A percentile compares a stretch with the other conserved stretches of the same genome.
These are phyloP conservation scores for Lipomyces yamadae DNA, from an alignment of 805 yeast genomes.

Conservation along the genomic window DNA sequence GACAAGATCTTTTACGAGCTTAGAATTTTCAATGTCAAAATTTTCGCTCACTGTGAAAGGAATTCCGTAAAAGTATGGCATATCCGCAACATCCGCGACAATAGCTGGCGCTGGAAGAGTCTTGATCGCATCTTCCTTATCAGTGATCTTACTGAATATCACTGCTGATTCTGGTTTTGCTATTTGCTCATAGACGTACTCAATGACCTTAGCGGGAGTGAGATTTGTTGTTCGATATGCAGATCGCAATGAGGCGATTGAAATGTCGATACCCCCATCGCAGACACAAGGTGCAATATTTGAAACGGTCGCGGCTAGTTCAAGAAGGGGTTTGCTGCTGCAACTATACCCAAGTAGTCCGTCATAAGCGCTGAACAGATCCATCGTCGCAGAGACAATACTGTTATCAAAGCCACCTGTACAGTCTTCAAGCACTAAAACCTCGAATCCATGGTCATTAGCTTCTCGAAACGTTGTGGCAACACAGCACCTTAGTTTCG, in stretches of 20 bases:
- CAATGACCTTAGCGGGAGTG: slow-evolving; percentile 21
- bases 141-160: slow-evolving; percentile 22
- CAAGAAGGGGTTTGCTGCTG: slow-evolving; percentile 33
- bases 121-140: slow-evolving; percentile 24
- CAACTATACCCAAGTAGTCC: slow-evolving; percentile 41
- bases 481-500: slow-evolving; percentile 42
- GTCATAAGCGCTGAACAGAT: slow-evolving; percentile 39
- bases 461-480: slow-evolving; percentile 47
- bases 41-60: slow-evolving; percentile 33
- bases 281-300: slow-evolving; percentile 6
- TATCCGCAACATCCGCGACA: slow-evolving; percentile 23
- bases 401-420: slow-evolving; percentile 40
- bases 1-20: slow-evolving; percentile 24
- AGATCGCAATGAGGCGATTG: slow-evolving; percentile 22
- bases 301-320: slow-evolving; percentile 31
- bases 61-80: slow-evolving; percentile 36
- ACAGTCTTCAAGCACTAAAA: slow-evolving; percentile 41
- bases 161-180: slow-evolving; percentile 9
- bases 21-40: slow-evolving; percentile 21
- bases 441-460: slow-evolving; percentile 46
- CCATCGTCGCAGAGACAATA: slow-evolving; percentile 36
- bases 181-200: slow-evolving; percentile 22
- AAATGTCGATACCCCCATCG: slow-evolving; percentile 16
- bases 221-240: slow-evolving; percentile 29
- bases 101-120: slow-evolving; percentile 25